A percentile compares a stretch with the other conserved stretches of the same genome.
Conservation (phyloP, 192 early-diverging fungal genomes). For the Coemansia sp. region DNA sequence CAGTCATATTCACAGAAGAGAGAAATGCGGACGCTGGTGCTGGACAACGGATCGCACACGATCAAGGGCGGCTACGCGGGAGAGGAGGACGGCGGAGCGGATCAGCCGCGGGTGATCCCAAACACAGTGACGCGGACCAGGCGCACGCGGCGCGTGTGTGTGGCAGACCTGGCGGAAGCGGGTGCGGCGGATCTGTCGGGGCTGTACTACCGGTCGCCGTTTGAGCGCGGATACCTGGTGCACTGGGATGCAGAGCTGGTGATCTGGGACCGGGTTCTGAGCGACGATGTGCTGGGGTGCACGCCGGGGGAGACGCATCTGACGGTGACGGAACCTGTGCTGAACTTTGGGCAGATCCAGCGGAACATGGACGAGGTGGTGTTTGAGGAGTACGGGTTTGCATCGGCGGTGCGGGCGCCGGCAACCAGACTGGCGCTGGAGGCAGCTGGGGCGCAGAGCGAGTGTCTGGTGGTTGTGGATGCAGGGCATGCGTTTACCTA, state of each 20-base stretch:
- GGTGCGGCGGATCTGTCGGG: conserved; percentile 65
- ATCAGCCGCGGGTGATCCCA: conserved; percentile 16
- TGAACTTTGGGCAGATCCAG: conserved; percentile 75
- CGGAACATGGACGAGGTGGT: conserved; percentile 75
- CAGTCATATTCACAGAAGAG: neutral
- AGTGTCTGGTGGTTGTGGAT: conserved; percentile 74
- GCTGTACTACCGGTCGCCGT: conserved; percentile 70
- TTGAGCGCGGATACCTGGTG: conserved; percentile 79
- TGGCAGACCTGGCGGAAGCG: conserved; percentile 67
- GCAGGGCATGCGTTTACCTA: conserved; percentile 81
- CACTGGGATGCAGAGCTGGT: conserved; percentile 78
- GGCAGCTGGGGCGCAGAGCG: conserved; percentile 13
- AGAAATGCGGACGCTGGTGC: conserved; percentile 52
- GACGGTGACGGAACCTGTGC: conserved; percentile 73
- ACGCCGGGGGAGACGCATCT: conserved; percentile 62
- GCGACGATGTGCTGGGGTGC: conserved; percentile 63
- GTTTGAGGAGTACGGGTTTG: conserved; percentile 84
- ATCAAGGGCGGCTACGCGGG: conserved; percentile 64
- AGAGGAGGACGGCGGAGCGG: neutral
- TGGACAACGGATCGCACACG: conserved; percentile 71
- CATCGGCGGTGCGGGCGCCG: conserved; percentile 29
- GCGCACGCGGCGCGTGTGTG: conserved; percentile 62
- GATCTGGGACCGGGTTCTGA: conserved; percentile 79
- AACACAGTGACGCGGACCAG: conserved; percentile 46
- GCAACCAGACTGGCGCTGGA: conserved; percentile 16